A percentile compares a stretch with the other conserved stretches of the same genome.
These are phyloP conservation scores for Eucalyptus pauciflora DNA, from an alignment of 345 rosid species.

Conservation along the genomic window DNA sequence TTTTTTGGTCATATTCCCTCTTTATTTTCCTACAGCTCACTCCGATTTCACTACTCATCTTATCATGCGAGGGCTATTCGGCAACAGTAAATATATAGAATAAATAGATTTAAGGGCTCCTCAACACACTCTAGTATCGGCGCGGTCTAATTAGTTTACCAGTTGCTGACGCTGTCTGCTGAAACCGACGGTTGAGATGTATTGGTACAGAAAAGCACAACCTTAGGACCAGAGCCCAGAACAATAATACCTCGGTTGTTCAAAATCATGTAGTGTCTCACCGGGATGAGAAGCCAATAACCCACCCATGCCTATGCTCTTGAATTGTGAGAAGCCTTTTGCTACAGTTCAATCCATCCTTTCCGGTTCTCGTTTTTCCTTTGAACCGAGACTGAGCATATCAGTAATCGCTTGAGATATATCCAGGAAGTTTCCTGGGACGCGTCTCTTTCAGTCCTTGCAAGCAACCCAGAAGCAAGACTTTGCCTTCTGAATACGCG, in stretches of 20 bases:
- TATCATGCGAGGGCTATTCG: not conserved
- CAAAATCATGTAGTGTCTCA: not conserved
- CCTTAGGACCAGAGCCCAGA: not conserved
- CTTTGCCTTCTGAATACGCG: not conserved
- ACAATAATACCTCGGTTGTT: not conserved
- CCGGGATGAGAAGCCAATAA: not conserved
- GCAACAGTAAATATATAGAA: not conserved
- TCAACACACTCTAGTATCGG: not conserved
- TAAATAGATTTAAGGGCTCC: not conserved
- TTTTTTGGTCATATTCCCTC: no score
- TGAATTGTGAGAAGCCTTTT: not conserved
- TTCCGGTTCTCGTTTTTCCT: not conserved
- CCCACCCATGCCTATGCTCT: not conserved
- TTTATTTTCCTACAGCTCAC: not conserved
- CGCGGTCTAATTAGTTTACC: not conserved
- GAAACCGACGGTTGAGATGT: not conserved
- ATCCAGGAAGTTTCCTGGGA: not conserved
- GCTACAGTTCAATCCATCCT: not conserved
- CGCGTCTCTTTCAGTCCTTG: not conserved
- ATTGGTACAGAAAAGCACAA: not conserved
- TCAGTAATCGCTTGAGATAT: not conserved
- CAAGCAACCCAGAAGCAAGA: not conserved
- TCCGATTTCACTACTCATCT: not conserved
- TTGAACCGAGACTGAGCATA: not conserved
- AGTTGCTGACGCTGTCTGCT: not conserved